Percentiles rank a stretch among this genome's conserved stretches.
Conservation (phyloP, 345 rosid genomes). For the Garcia nutans region DNA sequence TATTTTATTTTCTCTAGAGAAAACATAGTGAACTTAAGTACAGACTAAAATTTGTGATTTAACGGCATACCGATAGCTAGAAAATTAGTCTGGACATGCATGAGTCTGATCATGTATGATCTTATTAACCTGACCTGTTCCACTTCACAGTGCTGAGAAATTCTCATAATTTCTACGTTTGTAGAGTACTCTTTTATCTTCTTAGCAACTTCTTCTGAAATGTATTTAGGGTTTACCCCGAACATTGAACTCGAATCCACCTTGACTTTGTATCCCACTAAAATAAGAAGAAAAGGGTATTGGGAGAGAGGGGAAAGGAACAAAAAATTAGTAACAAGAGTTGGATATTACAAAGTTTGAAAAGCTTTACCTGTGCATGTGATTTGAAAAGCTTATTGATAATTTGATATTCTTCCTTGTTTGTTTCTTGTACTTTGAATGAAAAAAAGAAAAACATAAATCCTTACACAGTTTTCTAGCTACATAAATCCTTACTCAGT, state of each 20-base stretch:
- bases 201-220: slow-evolving; percentile 41
- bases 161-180: slow-evolving; percentile 36
- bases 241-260: slow-evolving; percentile 47
- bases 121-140: slow-evolving; percentile 34
- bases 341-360: background rate
- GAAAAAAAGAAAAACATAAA: slow-evolving; percentile 17
- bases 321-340: background rate
- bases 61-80: background rate
- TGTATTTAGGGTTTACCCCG: slow-evolving; percentile 39
- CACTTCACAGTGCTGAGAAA: slow-evolving; percentile 32
- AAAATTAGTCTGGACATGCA: background rate
- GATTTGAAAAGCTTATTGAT: background rate
- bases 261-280: slow-evolving; percentile 60
- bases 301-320: background rate
- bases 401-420: background rate
- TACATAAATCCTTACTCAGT: slow-evolving; percentile 30
- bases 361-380: background rate
- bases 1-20: no score
- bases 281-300: background rate
- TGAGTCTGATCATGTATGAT: background rate
- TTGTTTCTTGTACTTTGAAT: background rate
- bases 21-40: no score
- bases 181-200: slow-evolving; percentile 43
- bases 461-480: slow-evolving; percentile 37
- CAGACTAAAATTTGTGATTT: no score